These are phyloP conservation scores for Casuarina glauca DNA, from an alignment of 306 rosid species.

Conservation along the genomic window DNA sequence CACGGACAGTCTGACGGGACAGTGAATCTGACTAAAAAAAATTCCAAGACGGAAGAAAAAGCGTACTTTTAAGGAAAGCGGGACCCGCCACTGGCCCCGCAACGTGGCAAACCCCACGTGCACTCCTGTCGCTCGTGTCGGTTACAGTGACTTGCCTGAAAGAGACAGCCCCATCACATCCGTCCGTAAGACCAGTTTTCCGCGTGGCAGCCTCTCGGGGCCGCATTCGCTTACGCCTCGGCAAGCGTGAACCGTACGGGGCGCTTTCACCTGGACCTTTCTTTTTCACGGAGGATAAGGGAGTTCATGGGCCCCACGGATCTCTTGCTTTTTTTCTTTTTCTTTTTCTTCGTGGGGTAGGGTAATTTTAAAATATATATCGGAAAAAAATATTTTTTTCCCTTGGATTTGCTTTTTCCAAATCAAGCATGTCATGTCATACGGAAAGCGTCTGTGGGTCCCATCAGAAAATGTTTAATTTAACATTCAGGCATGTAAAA, in stretches of 20 bases:
- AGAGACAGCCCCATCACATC: neutral
- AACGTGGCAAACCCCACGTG: slow-evolving; percentile 28
- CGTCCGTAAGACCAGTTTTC: neutral
- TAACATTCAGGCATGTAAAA: no score
- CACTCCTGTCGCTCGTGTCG: slow-evolving; percentile 25
- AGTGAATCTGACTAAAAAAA: neutral
- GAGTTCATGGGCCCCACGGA: neutral
- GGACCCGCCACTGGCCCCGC: slow-evolving; percentile 16
- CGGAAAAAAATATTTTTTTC: no score
- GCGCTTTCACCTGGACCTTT: no score
- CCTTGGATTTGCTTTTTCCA: neutral
- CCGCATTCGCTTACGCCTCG: neutral
- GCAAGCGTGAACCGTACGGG: neutral
- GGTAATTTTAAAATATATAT: neutral
- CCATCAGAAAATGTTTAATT: no score
- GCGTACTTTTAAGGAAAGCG: neutral
- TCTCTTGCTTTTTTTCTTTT: neutral
- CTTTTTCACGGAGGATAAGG: neutral
- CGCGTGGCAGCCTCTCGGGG: neutral
- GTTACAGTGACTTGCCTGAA: neutral
- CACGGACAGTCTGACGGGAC: slow-evolving; percentile 25
- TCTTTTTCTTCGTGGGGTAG: neutral
- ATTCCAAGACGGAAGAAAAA: neutral
- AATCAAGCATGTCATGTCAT: neutral
- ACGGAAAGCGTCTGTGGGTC: neutral